phyloP scores from a whole-genome alignment of 2,329 filamentous ascomycete genomes.

The Endoconidiophora laricicola region DNA sequence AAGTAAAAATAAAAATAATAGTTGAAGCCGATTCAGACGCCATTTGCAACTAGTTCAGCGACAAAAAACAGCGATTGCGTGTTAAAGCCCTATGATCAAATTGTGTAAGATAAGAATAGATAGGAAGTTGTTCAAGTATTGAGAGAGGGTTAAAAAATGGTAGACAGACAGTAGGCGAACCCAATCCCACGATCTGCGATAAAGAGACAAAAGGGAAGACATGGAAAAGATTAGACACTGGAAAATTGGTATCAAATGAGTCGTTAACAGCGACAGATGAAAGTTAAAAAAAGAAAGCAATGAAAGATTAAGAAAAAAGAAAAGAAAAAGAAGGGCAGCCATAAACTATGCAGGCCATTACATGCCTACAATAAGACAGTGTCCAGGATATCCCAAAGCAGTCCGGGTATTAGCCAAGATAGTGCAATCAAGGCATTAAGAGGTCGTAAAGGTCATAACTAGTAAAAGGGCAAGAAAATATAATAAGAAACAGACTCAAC shows the following conservation, averaged over 20 bases:
- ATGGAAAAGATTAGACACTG: neutral
- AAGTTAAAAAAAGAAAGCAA: neutral
- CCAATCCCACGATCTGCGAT: neutral
- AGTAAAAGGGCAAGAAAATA: conserved; percentile 5
- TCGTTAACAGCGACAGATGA: neutral
- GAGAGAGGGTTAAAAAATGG: too few relatives aligned
- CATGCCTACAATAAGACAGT: neutral
- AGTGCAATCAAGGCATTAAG: neutral
- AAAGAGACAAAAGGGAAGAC: neutral
- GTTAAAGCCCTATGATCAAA: too few relatives aligned
- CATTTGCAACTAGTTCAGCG: too few relatives aligned
- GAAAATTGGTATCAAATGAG: conserved; percentile 5
- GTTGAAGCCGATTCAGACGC: too few relatives aligned
- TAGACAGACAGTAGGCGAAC: too few relatives aligned
- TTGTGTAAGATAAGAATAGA: too few relatives aligned
- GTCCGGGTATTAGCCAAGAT: neutral
- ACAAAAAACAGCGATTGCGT: too few relatives aligned
- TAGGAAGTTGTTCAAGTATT: too few relatives aligned
- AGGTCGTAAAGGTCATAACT: neutral
- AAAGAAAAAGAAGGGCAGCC: conserved; percentile 1
- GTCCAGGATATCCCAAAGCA: neutral
- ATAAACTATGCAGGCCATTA: too few relatives aligned
- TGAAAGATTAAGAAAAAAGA: conserved; percentile 1
- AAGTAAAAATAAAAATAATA: neutral
- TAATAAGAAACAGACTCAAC: conserved; percentile 1